These are phyloP conservation scores for Spathaspora passalidarum DNA, from an alignment of 805 yeast genomes.

Conservation along the genomic window DNA sequence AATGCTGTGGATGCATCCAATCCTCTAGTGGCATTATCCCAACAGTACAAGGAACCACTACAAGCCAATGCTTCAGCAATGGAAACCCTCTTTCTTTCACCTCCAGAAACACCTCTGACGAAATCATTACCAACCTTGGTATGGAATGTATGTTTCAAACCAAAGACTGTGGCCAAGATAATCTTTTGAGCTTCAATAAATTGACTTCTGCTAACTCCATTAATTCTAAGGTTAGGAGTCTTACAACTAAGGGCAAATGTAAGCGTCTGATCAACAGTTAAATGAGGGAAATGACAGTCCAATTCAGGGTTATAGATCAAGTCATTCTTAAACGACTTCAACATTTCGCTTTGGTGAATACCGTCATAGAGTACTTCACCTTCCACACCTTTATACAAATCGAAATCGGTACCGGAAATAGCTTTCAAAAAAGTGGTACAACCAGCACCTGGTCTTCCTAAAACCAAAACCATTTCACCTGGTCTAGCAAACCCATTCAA, in stretches of 20 bases:
- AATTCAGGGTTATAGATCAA: slow-evolving; percentile 58
- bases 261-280: slow-evolving; percentile 72
- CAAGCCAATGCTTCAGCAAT: slow-evolving; percentile 63
- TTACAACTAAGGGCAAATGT: slow-evolving; percentile 67
- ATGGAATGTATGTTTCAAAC: slow-evolving; percentile 26
- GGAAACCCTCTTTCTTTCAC: slow-evolving; percentile 71
- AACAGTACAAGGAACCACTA: slow-evolving; percentile 32
- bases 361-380: slow-evolving; percentile 57
- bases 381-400: slow-evolving; percentile 20
- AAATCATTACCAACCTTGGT: slow-evolving; percentile 32
- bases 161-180: slow-evolving; percentile 28
- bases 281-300: slow-evolving; percentile 73
- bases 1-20: slow-evolving; percentile 33
- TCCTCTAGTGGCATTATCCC: slow-evolving; percentile 35
- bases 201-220: slow-evolving; percentile 44
- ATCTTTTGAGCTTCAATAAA: slow-evolving; percentile 37
- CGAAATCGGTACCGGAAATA: slow-evolving; percentile 22
- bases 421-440: slow-evolving; percentile 26
- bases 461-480: slow-evolving; percentile 67
- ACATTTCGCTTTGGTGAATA: slow-evolving; percentile 55
- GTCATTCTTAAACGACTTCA: slow-evolving; percentile 54
- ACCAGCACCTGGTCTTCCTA: slow-evolving; percentile 47
- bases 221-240: slow-evolving; percentile 56
- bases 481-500: slow-evolving; percentile 45
- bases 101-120: slow-evolving; percentile 70